Evolutionary conservation across 1,284 basidiomycete genomes (phyloP).

Genomic region (Cryptococcus sp.): DNA sequence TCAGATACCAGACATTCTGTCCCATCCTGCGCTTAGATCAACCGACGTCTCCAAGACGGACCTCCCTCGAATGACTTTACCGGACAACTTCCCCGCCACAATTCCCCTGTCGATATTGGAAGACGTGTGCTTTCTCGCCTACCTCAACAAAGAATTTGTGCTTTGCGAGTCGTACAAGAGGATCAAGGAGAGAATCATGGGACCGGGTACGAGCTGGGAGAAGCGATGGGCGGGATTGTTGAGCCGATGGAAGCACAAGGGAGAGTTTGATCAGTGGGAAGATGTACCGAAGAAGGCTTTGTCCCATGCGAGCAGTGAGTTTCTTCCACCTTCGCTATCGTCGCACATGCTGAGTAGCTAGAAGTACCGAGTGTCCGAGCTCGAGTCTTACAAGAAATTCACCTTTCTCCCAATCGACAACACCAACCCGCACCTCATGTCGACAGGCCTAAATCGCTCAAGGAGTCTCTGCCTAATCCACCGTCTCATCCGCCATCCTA

Average conservation of each 20-base stretch:
- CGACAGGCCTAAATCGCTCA: too few relatives aligned
- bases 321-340: neutral
- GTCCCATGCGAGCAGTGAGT: neutral
- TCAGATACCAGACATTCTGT: conserved; percentile 36
- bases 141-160: conserved; percentile 22
- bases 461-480: too few relatives aligned
- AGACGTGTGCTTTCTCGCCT: conserved; percentile 41
- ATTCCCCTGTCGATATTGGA: conserved; percentile 22
- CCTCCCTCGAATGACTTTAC: conserved; percentile 18
- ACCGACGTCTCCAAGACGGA: conserved; percentile 12
- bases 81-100: conserved; percentile 11
- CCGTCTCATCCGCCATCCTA: too few relatives aligned
- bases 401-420: conserved; percentile 24
- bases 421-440: too few relatives aligned
- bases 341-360: neutral
- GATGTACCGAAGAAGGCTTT: conserved; percentile 14
- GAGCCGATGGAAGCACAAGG: conserved; percentile 21
- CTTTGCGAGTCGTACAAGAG: conserved; percentile 28
- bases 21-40: conserved; percentile 31
- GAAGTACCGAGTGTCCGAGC: neutral
- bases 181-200: conserved; percentile 23
- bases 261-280: conserved; percentile 32
- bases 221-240: conserved; percentile 38
- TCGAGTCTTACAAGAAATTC: conserved; percentile 17
- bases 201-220: conserved; percentile 36